Evolutionary conservation across 108 stramenopile genomes (phyloP), one percentile per base, ranked within the genome.

Genomic region (Nitzschia inconspicua): DNA sequence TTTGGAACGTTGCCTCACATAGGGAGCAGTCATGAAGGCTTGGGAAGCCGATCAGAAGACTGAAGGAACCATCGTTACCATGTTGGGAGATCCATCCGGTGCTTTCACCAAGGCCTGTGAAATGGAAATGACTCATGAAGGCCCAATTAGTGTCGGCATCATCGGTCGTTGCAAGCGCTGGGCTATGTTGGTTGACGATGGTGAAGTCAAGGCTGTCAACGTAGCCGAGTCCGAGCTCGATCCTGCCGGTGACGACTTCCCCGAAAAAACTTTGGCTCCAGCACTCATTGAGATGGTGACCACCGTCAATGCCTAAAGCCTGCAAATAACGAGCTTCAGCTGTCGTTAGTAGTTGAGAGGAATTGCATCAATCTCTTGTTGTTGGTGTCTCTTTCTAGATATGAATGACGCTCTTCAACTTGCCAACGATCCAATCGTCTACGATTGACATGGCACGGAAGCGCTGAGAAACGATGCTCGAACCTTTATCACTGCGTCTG

Each of bases 111-210:
- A 65, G 50, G 80, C 75, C 3, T 51, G 73, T 41, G 86, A 72
- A 39, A 80, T 85, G 79, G 87, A 85, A 49, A 29, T 88, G 42
- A 83, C 82, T 30, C 58, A 78, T 66, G 34, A 30, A 2, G 83
- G 87, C 27, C 87, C 87, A 13, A 19, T 10, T 10, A 37, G 30
- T 23, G 68, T 76, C n/a, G 81, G 84, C 16, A 74, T 84, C 28
- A 80, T 84, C 22, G 81, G 80, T 32, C 81, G 87, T 23, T 83
- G 79, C 63, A 85, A 85, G 69, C 79, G 87, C 27, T 78, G 66
- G 47, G 87, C 87, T 18, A 78, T 82, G 71, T 51, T 69, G 40
- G 79, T 81, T 27, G 84, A 73, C 0, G 66, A 88, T 44, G 79
- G 79, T 14, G 82, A 74, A 2, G 68, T 88, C 41, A 85, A 78